A percentile compares a stretch with the other conserved stretches of the same genome.
These are phyloP conservation scores for Rhodosorus marinus DNA, from an alignment of 23 red algal genomes.

Conservation along the genomic window DNA sequence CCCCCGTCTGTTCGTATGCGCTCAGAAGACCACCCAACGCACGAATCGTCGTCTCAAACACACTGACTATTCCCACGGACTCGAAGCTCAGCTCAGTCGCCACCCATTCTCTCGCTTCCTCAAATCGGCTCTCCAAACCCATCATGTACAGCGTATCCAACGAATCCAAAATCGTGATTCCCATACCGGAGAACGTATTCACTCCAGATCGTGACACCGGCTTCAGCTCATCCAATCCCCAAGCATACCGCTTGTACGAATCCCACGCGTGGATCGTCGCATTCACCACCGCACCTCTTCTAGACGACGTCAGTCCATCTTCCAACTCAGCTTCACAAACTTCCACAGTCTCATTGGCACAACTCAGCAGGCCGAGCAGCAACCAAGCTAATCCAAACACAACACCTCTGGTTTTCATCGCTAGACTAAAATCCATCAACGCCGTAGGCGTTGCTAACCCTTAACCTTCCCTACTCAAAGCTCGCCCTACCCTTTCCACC, in stretches of 20 bases:
- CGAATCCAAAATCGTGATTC: conserved; percentile 14
- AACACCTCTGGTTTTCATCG: too few species aligned
- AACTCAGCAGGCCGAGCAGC: too few species aligned
- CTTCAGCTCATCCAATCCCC: conserved; percentile 17
- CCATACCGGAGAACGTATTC: conserved; percentile 5
- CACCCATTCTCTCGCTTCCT: conserved; percentile 1
- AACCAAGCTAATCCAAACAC: too few species aligned
- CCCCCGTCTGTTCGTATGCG: conserved; percentile 12
- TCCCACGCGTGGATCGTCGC: too few species aligned
- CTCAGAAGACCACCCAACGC: conserved; percentile 13
- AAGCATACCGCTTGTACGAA: conserved; percentile 23
- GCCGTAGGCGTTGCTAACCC: too few species aligned
- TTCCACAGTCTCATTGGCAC: too few species aligned
- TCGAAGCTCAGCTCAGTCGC: background rate
- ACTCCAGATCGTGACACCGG: conserved; percentile 1
- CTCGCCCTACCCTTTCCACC: too few species aligned
- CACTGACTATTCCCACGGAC: conserved; percentile 2
- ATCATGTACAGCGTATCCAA: conserved; percentile 19
- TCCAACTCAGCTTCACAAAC: too few species aligned
- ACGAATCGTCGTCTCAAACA: conserved; percentile 18
- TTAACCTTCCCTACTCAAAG: too few species aligned
- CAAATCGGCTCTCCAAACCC: conserved; percentile 7
- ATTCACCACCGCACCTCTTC: too few species aligned
- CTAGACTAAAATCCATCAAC: too few species aligned
- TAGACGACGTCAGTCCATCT: too few species aligned